Base-by-base conservation (phyloP, 2,329 filamentous ascomycete species). In the Aspergillus alliaceus region DNA sequence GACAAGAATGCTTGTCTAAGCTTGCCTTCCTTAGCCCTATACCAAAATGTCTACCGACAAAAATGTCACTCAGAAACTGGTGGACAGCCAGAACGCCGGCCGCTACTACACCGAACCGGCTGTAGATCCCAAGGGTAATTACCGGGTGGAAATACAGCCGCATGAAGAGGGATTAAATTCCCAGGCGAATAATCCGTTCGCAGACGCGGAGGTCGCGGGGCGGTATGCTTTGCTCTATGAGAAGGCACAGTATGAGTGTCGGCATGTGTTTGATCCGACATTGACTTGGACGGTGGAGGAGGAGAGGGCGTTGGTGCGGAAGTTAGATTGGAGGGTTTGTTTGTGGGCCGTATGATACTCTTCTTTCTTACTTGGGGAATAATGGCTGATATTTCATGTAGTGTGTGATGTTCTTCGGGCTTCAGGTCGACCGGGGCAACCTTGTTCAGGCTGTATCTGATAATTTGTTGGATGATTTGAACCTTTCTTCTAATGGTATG, bases 361-460 rank as follows among this genome's bases (percentile, higher is more conserved):
- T 15, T 51, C 25, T 32, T 68, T 25, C 59, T 59, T 57, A 4
- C 2, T 20, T 25, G 14, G 24, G 32, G 47, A 24, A 8, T 24
- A 12, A 14, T 15, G 8, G 8, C 25, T 52, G 22, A 52, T 32
- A 15, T 1, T 25, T 37, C 20, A 66, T 25, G 7, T 72, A 55
- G 70, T 82, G 81, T 54, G 66, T 84, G 35, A 84, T 84, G 82
- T 86, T 86, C 69, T 84, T 86, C 51, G 83, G 80, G 0, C 72
- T 86, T 2, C 82, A 86, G 64, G 72, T 86, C 3, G 84, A 86
- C 65, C 76, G 85, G 40, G 82, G 83, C 31, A 87, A 87, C 64
- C 74, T 87, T 15, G 60, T 57, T 53, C 85, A 84, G 60, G 84
- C 84, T 3, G 70, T 85, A 34, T 81, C 81, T 4, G 84, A 87